A percentile compares a stretch with the other conserved stretches of the same genome.
phyloP scores from a whole-genome alignment of 75 land plant genomes.

The Azolla pinnata region DNA sequence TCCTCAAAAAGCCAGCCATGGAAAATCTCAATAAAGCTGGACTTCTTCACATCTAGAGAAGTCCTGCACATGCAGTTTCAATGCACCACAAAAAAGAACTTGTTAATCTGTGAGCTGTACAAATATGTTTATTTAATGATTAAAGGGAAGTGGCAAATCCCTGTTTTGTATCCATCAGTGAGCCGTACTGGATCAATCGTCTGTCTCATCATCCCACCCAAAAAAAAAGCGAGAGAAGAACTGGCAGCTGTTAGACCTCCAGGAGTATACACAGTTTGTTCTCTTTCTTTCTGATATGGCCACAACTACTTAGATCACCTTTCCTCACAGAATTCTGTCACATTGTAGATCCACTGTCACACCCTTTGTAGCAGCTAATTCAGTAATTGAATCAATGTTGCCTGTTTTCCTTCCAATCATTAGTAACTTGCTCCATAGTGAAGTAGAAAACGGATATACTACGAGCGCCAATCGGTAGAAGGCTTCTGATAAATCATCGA shows the following conservation, averaged over 20 bases:
- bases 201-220: too few relatives aligned
- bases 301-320: too few relatives aligned
- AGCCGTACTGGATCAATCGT: too few relatives aligned
- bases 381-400: constrained; percentile 6
- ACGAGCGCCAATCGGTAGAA: constrained; percentile 48
- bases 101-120: background rate
- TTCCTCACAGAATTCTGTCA: background rate
- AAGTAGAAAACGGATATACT: constrained; percentile 66
- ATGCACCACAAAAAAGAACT: background rate
- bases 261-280: too few relatives aligned
- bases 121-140: background rate
- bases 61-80: background rate
- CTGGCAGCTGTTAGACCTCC: too few relatives aligned
- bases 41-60: too few relatives aligned
- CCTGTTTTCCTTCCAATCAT: constrained; percentile 10
- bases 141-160: too few relatives aligned
- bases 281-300: too few relatives aligned
- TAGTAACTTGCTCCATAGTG: constrained; percentile 42
- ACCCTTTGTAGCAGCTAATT: constrained; percentile 37
- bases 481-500: constrained; percentile 20
- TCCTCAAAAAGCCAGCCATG: too few relatives aligned
- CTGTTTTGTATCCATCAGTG: too few relatives aligned
- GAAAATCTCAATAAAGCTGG: too few relatives aligned
- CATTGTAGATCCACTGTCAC: constrained; percentile 14
- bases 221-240: too few relatives aligned